Evolutionary conservation across 2,329 filamentous ascomycete genomes (phyloP).

Genomic region (Lasiodiplodia citricola): DNA sequence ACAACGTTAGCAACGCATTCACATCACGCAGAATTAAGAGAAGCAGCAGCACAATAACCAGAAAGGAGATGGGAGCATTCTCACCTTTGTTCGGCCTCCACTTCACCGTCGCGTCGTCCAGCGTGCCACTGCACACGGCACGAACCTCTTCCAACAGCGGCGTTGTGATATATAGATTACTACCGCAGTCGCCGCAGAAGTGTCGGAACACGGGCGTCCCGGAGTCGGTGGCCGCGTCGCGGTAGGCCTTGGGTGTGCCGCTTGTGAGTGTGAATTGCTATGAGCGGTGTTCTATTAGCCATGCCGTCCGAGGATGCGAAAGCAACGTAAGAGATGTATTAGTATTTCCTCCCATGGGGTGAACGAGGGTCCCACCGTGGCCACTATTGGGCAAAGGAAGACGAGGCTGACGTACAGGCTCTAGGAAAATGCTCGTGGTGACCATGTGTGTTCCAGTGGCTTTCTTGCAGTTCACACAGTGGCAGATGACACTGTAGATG

Average conservation of each 20-base stretch:
- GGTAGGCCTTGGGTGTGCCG: neutral
- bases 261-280: constrained; percentile 8
- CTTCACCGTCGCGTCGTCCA: neutral
- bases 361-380: too few species aligned
- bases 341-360: too few species aligned
- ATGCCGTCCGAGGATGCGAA: too few species aligned
- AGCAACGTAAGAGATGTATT: too few species aligned
- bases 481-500: constrained; percentile 26
- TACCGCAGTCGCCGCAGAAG: constrained; percentile 22
- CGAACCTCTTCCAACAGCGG: neutral
- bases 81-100: constrained; percentile 25
- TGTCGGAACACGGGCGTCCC: constrained; percentile 17
- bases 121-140: neutral
- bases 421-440: constrained; percentile 1
- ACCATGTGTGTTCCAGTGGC: constrained; percentile 3
- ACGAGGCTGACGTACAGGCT: neutral
- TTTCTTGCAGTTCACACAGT: constrained; percentile 23
- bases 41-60: neutral
- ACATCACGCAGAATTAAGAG: neutral
- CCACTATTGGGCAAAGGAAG: neutral
- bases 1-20: neutral
- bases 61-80: neutral
- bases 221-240: constrained; percentile 13
- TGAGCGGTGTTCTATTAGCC: neutral
- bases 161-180: neutral